Percentiles rank a stretch among this genome's conserved stretches.
These are phyloP conservation scores for Periconia macrospinosa DNA, from an alignment of 2,329 filamentous ascomycete species.

Conservation along the genomic window DNA sequence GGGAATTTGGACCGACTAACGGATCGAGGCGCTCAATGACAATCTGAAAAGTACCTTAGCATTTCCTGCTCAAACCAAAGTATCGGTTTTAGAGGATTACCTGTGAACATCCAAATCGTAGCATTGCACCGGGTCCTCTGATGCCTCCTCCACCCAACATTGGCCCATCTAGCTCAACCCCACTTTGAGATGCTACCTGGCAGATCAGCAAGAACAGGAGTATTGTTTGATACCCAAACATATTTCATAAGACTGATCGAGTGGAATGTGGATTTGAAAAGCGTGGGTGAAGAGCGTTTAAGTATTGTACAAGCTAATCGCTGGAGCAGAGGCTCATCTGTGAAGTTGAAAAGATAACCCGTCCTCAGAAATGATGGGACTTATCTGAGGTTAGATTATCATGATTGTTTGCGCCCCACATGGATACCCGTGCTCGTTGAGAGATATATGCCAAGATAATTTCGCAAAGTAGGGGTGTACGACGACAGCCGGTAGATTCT, in stretches of 20 bases:
- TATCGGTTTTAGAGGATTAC: neutral
- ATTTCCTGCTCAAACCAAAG: neutral
- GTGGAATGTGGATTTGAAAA: neutral
- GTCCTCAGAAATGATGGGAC: neutral
- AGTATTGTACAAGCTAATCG: no score
- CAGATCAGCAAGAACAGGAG: conserved; percentile 1
- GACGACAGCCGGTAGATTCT: no score
- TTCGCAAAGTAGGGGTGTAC: no score
- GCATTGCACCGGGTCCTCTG: conserved; percentile 20
- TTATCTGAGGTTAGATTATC: no score
- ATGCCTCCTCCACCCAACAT: conserved; percentile 19
- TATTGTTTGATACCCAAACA: conserved; percentile 1
- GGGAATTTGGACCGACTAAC: conserved; percentile 5
- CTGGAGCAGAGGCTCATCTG: no score
- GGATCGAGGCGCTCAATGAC: conserved; percentile 24
- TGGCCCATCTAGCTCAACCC: conserved; percentile 18
- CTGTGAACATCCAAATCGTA: conserved; percentile 24
- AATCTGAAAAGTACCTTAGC: conserved; percentile 4
- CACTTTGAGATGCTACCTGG: conserved; percentile 11
- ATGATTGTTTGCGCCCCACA: no score
- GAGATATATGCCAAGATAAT: no score
- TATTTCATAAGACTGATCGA: neutral
- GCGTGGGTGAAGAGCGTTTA: neutral
- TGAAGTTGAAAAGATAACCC: neutral
- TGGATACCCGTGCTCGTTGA: no score